phyloP scores from a whole-genome alignment of 176 grass and related monocot species.

The Zea luxurians region DNA sequence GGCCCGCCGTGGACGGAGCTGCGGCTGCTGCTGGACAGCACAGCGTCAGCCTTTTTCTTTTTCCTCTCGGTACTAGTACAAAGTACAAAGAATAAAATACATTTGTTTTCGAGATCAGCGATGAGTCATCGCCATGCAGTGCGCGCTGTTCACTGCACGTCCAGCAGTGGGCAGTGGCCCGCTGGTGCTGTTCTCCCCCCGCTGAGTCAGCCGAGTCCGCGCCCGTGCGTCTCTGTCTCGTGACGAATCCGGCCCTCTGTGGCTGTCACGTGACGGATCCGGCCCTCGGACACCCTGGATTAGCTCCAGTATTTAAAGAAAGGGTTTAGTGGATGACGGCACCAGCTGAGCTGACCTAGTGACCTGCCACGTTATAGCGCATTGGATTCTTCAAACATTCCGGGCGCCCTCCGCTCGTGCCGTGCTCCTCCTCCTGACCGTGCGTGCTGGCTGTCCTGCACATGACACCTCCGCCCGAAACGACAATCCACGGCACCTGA shows the following conservation, averaged over 20 bases:
- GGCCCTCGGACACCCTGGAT: slow-evolving; percentile 21
- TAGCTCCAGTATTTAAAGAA: not conserved
- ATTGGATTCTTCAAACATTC: slow-evolving; percentile 54
- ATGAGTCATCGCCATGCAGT: slow-evolving; percentile 9
- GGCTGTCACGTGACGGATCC: slow-evolving; percentile 2
- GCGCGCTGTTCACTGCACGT: slow-evolving; percentile 6
- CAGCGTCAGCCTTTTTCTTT: not conserved
- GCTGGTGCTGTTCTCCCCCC: not conserved
- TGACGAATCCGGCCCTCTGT: not conserved
- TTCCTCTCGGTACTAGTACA: too few relatives aligned
- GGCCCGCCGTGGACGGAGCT: not conserved
- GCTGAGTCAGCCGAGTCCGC: not conserved
- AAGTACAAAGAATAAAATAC: too few relatives aligned
- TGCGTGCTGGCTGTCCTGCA: slow-evolving; percentile 19
- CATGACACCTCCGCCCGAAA: slow-evolving; percentile 29
- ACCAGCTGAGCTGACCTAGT: slow-evolving; percentile 13
- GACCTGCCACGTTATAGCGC: not conserved
- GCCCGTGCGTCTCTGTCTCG: not conserved
- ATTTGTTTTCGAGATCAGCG: not conserved
- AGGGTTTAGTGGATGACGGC: slow-evolving; percentile 5
- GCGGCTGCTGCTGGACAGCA: not conserved
- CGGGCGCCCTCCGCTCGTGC: slow-evolving; percentile 5
- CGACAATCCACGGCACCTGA: slow-evolving; percentile 23
- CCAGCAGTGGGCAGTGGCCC: not conserved
- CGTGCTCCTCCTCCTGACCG: slow-evolving; percentile 19